phyloP scores from a whole-genome alignment of 768 basidiomycete genomes.

The Cystofilobasidium ferigula region DNA sequence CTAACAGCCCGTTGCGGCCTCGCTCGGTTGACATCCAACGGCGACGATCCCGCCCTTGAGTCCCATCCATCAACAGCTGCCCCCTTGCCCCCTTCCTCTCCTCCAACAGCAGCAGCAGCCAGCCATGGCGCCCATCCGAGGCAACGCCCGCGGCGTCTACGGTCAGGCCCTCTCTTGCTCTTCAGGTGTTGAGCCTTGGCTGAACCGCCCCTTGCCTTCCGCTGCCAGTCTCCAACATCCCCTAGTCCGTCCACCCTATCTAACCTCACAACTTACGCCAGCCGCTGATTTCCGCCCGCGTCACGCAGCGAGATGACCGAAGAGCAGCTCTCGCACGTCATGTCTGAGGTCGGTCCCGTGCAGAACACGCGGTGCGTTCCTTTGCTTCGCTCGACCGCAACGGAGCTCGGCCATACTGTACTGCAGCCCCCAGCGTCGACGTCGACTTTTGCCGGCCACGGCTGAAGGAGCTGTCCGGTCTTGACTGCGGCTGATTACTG shows the following conservation, averaged over 20 bases:
- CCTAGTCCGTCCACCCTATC: slow-evolving; percentile 29
- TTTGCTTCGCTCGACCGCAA: too few relatives aligned
- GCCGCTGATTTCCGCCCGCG: not conserved
- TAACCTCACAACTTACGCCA: slow-evolving; percentile 7
- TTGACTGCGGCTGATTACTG: too few relatives aligned
- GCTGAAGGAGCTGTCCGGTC: too few relatives aligned
- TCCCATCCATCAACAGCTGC: not conserved
- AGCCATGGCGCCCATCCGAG: slow-evolving; percentile 12
- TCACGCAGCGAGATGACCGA: slow-evolving; percentile 38
- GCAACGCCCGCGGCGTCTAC: slow-evolving; percentile 10
- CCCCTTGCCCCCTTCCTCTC: not conserved
- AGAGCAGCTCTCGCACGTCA: slow-evolving; percentile 37
- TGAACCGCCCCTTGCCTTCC: not conserved
- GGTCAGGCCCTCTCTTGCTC: not conserved
- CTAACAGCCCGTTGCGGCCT: too few relatives aligned
- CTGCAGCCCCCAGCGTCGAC: too few relatives aligned
- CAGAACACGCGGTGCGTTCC: slow-evolving; percentile 35
- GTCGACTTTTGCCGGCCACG: too few relatives aligned
- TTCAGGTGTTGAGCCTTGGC: not conserved
- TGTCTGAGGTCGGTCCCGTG: slow-evolving; percentile 39
- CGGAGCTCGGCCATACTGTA: too few relatives aligned
- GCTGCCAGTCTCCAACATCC: slow-evolving; percentile 30
- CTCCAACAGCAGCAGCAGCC: not conserved
- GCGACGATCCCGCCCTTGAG: not conserved
- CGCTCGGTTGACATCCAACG: too few relatives aligned